Conservation (phyloP, 2,329 filamentous ascomycete genomes). For the Diplocarpon rosae region DNA sequence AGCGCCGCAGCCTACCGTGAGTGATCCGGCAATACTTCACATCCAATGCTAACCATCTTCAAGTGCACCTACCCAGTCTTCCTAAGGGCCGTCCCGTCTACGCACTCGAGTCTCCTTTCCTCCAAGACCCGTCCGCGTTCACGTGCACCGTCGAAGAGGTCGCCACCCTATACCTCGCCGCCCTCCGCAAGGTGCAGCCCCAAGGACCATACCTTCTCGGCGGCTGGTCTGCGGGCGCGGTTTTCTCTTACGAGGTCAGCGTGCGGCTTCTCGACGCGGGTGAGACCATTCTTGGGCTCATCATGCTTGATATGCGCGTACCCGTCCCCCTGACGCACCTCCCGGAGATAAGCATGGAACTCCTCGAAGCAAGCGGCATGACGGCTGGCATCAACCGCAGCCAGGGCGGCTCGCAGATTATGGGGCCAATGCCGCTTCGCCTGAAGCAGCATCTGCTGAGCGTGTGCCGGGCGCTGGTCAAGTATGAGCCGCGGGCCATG, state of each 20-base stretch:
- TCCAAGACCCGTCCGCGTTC: neutral
- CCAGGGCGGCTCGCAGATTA: neutral
- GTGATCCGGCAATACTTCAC: too few species aligned
- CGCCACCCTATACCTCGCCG: conserved; percentile 8
- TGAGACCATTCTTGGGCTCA: conserved; percentile 9
- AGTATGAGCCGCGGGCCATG: conserved; percentile 1
- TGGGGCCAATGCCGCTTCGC: neutral
- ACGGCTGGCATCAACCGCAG: conserved; percentile 3
- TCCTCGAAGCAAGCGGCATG: conserved; percentile 4
- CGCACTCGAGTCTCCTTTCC: conserved; percentile 22
- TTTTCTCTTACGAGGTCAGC: conserved; percentile 29
- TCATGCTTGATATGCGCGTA: conserved; percentile 15
- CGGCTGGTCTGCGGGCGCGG: conserved; percentile 30
- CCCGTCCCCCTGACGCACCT: conserved; percentile 1
- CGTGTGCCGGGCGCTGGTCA: conserved; percentile 2
- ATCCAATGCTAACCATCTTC: too few species aligned
- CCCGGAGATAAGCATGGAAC: conserved; percentile 3
- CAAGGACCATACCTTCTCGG: conserved; percentile 30
- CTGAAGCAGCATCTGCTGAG: conserved; percentile 7
- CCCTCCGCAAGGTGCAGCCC: conserved; percentile 24
- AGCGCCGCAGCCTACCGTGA: too few species aligned
- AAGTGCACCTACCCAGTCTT: conserved; percentile 12
- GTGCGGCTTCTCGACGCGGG: conserved; percentile 18
- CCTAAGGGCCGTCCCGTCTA: conserved; percentile 17
- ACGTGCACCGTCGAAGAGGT: neutral